A percentile compares a stretch with the other conserved stretches of the same genome.
phyloP scores from a whole-genome alignment of 1,284 basidiomycete genomes.

The Trametes versicolor region DNA sequence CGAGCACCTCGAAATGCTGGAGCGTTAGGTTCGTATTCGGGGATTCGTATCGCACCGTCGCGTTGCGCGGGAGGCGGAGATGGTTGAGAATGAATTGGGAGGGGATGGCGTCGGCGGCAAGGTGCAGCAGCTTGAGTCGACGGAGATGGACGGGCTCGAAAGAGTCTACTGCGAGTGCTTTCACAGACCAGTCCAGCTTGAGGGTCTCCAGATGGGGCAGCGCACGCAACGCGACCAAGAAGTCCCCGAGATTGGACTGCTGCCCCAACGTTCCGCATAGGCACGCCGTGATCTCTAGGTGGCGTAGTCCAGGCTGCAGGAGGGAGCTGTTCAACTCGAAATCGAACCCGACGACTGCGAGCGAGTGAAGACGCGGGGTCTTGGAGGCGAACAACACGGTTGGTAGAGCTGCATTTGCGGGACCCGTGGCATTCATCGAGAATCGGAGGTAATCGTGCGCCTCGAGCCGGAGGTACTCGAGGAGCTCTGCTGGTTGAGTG shows the following conservation, averaged over 20 bases:
- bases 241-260: neutral
- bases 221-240: neutral
- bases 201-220: slow-evolving; percentile 1
- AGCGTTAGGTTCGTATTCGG: too few relatives aligned
- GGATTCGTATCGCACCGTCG: too few relatives aligned
- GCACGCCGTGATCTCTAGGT: neutral
- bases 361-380: neutral
- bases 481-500: too few relatives aligned
- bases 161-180: neutral
- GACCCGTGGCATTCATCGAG: too few relatives aligned
- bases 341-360: neutral
- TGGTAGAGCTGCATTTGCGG: too few relatives aligned
- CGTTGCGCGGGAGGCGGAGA: too few relatives aligned
- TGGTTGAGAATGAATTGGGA: too few relatives aligned
- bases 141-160: slow-evolving; percentile 1
- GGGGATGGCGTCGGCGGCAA: too few relatives aligned
- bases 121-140: neutral
- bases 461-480: too few relatives aligned
- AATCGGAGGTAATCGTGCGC: too few relatives aligned
- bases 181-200: neutral
- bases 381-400: too few relatives aligned
- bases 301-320: neutral
- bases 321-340: neutral
- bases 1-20: too few relatives aligned
- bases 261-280: neutral